Conservation (phyloP, 2,329 filamentous ascomycete species). For the Sordariomycetes sp. region DNA sequence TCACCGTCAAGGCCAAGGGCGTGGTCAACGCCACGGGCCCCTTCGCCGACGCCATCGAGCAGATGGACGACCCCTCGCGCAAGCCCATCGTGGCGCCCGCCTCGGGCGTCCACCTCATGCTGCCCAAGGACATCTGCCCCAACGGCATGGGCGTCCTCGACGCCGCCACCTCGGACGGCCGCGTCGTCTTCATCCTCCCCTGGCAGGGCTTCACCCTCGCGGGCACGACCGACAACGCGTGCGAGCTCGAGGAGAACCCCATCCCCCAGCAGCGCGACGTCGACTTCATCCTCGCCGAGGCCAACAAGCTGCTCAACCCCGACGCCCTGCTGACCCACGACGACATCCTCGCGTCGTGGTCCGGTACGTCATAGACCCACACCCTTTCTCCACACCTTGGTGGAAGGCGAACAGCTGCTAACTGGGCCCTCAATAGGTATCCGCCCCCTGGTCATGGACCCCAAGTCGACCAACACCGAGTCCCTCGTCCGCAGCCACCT, state of each 20-base stretch:
- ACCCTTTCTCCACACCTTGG: not conserved
- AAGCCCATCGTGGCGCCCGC: slow-evolving; percentile 69
- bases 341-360: slow-evolving; percentile 75
- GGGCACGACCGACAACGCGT: slow-evolving; percentile 70
- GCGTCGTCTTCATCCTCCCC: slow-evolving; percentile 78
- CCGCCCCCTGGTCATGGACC: slow-evolving; percentile 69
- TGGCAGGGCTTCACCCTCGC: slow-evolving; percentile 84
- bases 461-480: slow-evolving; percentile 71
- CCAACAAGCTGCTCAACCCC: slow-evolving; percentile 64
- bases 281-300: slow-evolving; percentile 70
- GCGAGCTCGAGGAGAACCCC: slow-evolving; percentile 56
- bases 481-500: slow-evolving; percentile 76
- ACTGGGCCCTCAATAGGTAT: slow-evolving; percentile 33
- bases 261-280: slow-evolving; percentile 68
- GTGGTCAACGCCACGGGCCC: slow-evolving; percentile 79
- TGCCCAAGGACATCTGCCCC: slow-evolving; percentile 70
- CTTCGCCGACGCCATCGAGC: slow-evolving; percentile 70
- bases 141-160: slow-evolving; percentile 76
- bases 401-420: slow-evolving; percentile 6
- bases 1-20: slow-evolving; percentile 66
- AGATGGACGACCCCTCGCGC: slow-evolving; percentile 62
- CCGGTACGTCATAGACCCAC: slow-evolving; percentile 36
- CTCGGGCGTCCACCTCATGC: slow-evolving; percentile 73
- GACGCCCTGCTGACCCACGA: slow-evolving; percentile 64
- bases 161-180: slow-evolving; percentile 71